Evolutionary conservation across 179 eudicot genomes (phyloP), one percentile per base, ranked within the genome.

Genomic region (Sideroxylon spinosum): DNA sequence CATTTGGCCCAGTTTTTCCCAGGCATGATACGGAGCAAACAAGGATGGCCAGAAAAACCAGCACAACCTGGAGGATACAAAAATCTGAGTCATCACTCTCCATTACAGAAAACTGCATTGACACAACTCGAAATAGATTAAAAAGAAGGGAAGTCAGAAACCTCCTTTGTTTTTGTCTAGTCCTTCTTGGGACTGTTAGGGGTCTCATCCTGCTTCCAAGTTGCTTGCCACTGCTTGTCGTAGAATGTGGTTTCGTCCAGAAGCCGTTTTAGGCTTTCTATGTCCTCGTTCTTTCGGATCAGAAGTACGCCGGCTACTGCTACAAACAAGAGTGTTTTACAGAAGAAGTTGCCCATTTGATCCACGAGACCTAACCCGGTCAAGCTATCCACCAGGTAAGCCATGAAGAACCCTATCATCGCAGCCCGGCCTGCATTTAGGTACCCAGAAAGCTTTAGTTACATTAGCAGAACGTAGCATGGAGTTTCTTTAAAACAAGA

Each of bases 191-290:
- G 73, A 77, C 46, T 56, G 37, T 52, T 53, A 72, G 73, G 4
- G 29, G 74, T 67, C 61, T 81, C 81, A 66, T 84, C 84, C 82
- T 84, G 83, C 83, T 84, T 80, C 90, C 90, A 88, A 52, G 90
- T 79, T 37, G 90, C 86, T 78, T 82, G 90, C 90, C 90, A 87
- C 79, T 88, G 90, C 83, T 86, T 88, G 75, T 88, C 88, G 46
- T 86, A 86, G 61, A 86, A 88, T 6, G 90, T 88, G 22, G 87
- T 85, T 76, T 88, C 87, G 59, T 88, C 84, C 9, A 82, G 74
- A 49, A 88, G 76, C 80, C 81, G 82, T 62, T 82, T 77, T 13
- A 86, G 56, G 71, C 73, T 82, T 17, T 71, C 81, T 49, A 88
- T 10, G 65, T 86, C 88, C 48, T 82, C 78, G 44, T 79, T 82